Base-by-base conservation (phyloP, 345 rosid species). In the Moringa oleifera region DNA sequence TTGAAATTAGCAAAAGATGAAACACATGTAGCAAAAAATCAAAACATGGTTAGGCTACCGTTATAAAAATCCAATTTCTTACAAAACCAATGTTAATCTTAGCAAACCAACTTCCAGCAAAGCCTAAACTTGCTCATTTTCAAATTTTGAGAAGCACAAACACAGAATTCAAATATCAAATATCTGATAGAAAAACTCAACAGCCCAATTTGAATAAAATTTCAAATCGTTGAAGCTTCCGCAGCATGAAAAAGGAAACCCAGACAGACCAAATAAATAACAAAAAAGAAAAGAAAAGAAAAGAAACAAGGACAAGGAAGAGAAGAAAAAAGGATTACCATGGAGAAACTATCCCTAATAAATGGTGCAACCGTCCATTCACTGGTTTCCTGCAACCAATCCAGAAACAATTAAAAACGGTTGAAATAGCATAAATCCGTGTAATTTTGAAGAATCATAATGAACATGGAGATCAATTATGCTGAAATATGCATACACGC, bases 311-410 rank as follows among this genome's bases (percentile, higher is more conserved):
- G 47, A 51, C 11, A 57, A 0, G n/a, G 25, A 24, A 37, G 13
- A 15, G 11, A 24, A 52, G 6, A n/a, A 20, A 20, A 19, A 18
- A n/a, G 23, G 12, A 54, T 63, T 81, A 90, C 94, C 98, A 93
- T 93, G 24, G 90, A 90, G 57, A 90, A 90, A 74, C 97, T 93
- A 68, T 93, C 97, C 70, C 97, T 84, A 47, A 93, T 71, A 23
- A 93, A 77, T 16, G 97, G 96, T 36, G 85, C 61, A 56, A 90
- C 80, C 23, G 91, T 88, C 98, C 96, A 90, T 1, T 73, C 77
- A 76, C 86, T 90, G 9, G 97, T 86, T 78, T 88, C 92, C 98
- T 90, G 86, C 71, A 77, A 63, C 37, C 5, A 33, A 33, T 33
- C 11, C 6, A 11, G 11, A 33, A 33, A 5, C 37, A 33, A 33